These are phyloP conservation scores for Quercus parvula DNA, from an alignment of 306 rosid species.

Conservation along the genomic window DNA sequence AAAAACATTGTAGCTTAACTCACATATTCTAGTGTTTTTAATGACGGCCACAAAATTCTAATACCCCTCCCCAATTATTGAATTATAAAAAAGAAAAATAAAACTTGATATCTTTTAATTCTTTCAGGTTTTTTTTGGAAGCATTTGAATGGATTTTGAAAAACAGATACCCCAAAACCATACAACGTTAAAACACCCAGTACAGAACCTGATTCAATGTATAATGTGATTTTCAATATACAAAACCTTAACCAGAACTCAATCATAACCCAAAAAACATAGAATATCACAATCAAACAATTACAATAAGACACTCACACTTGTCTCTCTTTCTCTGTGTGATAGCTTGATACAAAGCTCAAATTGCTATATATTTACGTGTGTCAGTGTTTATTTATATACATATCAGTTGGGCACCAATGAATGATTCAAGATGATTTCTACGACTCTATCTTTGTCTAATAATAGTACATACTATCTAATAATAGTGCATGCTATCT, in stretches of 20 bases:
- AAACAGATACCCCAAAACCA: neutral
- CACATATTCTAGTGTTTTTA: neutral
- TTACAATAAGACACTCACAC: neutral
- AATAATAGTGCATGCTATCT: no score
- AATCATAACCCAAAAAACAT: neutral
- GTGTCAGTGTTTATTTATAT: no score
- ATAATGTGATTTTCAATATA: neutral
- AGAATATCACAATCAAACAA: neutral
- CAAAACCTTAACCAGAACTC: neutral
- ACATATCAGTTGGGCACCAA: no score
- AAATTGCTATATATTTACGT: no score
- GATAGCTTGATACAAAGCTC: neutral
- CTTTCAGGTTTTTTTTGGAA: no score
- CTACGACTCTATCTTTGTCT: no score
- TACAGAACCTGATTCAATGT: neutral
- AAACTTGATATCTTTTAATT: no score
- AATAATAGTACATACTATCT: no score
- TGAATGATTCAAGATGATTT: no score
- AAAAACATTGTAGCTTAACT: neutral
- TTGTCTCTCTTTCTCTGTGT: neutral
- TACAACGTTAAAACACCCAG: neutral
- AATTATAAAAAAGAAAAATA: no score
- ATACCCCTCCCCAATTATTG: no score
- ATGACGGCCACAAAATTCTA: no score
- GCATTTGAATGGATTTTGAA: neutral